phyloP scores from a whole-genome alignment of 2,329 filamentous ascomycete species.

The Fonsecaea multimorphosa region DNA sequence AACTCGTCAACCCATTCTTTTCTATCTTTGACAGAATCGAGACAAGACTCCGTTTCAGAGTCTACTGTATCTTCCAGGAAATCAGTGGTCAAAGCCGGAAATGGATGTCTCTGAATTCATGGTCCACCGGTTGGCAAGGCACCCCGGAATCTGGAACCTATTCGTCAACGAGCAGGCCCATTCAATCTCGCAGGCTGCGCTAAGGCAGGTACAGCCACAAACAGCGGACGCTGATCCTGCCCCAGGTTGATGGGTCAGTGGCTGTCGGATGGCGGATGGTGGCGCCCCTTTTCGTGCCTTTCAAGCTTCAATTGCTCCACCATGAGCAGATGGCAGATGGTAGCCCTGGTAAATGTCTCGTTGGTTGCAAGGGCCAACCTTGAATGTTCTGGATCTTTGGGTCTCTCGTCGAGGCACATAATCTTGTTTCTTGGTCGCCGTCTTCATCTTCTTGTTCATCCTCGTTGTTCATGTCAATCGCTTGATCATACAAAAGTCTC shows the following conservation, averaged over 20 bases:
- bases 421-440: neutral
- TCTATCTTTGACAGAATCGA: neutral
- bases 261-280: slow-evolving; percentile 13
- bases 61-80: neutral
- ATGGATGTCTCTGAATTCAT: slow-evolving; percentile 9
- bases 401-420: neutral
- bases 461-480: slow-evolving; percentile 10
- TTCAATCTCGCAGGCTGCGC: slow-evolving; percentile 19
- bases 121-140: neutral
- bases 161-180: slow-evolving; percentile 18
- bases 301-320: slow-evolving; percentile 4
- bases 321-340: neutral
- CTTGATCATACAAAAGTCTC: slow-evolving; percentile 2
- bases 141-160: neutral
- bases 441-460: neutral
- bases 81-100: slow-evolving; percentile 3
- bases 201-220: slow-evolving; percentile 28
- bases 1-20: neutral
- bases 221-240: slow-evolving; percentile 18
- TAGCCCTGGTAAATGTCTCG: neutral
- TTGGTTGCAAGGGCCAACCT: slow-evolving; percentile 11
- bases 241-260: slow-evolving; percentile 5
- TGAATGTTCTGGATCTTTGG: slow-evolving; percentile 2
- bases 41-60: neutral
- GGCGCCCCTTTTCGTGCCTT: slow-evolving; percentile 17